A percentile compares a stretch with the other conserved stretches of the same genome.
phyloP scores from a whole-genome alignment of 441 rosid genomes.

The Metrosideros polymorpha region DNA sequence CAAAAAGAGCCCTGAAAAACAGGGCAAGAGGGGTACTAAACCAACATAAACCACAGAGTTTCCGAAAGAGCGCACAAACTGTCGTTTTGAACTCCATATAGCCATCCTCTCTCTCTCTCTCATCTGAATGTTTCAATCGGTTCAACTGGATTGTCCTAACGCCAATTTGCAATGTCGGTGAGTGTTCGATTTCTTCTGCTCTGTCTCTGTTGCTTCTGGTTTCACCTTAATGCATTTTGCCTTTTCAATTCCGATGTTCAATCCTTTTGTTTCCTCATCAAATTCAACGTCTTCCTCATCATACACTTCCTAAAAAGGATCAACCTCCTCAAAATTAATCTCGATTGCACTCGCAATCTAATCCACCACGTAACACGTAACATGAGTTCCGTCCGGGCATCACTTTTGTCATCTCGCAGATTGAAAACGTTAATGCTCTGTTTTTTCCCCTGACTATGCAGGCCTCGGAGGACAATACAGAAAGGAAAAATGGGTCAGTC shows the following conservation, averaged over 20 bases:
- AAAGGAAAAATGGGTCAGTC: background rate
- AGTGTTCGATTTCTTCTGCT: background rate
- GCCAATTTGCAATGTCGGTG: background rate
- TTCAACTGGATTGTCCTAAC: background rate
- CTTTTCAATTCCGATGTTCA: background rate
- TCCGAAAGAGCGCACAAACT: background rate
- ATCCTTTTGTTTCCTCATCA: background rate
- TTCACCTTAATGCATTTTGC: background rate
- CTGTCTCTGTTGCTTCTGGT: background rate
- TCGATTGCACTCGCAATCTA: background rate
- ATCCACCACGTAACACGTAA: background rate
- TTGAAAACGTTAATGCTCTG: background rate
- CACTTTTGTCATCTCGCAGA: background rate
- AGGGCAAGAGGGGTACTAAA: background rate
- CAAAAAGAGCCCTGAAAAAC: background rate
- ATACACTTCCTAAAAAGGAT: background rate
- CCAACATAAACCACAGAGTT: background rate
- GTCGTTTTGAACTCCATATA: background rate
- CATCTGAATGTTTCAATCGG: background rate
- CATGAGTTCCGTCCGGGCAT: background rate
- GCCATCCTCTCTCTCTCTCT: background rate
- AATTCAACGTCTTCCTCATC: background rate
- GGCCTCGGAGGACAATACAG: slow-evolving; percentile 13
- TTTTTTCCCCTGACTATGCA: background rate
- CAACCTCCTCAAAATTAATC: background rate